Evolutionary conservation across 306 rosid species (phyloP).

Genomic region (Inga leiocalycina): DNA sequence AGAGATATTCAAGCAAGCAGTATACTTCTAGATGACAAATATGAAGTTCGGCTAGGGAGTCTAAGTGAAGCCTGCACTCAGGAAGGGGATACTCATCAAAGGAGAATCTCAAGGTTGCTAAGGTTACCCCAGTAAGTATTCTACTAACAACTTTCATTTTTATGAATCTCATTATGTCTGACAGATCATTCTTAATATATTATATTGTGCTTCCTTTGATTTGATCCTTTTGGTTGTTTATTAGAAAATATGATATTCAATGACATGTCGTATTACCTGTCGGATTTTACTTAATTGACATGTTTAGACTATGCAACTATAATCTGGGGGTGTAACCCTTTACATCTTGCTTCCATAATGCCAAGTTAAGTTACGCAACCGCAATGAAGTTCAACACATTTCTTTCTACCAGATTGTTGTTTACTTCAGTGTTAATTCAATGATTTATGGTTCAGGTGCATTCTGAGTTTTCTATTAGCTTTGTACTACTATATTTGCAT

Average conservation of each 20-base stretch:
- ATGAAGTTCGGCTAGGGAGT: conserved; percentile 95
- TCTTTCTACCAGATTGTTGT: not conserved
- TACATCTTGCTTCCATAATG: not conserved
- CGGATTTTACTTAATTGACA: not conserved
- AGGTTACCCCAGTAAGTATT: conserved; percentile 55
- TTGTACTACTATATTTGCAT: not conserved
- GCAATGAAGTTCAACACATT: not conserved
- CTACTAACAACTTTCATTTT: conserved; percentile 2
- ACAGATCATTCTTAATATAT: conserved; percentile 19
- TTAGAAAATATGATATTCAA: conserved; percentile 6
- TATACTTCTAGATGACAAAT: conserved; percentile 92
- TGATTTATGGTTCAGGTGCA: conserved; percentile 22
- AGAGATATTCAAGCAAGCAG: conserved; percentile 98
- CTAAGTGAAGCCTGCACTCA: conserved; percentile 73
- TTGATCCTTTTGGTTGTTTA: conserved; percentile 22
- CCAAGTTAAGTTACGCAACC: not conserved
- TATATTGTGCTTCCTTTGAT: conserved; percentile 21
- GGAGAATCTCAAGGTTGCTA: conserved; percentile 73
- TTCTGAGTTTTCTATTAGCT: conserved; percentile 11
- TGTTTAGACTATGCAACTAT: conserved; percentile 1
- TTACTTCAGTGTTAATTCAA: not conserved
- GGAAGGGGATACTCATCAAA: conserved; percentile 89
- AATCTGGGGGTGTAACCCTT: not conserved
- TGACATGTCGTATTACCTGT: not conserved
- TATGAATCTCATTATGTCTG: conserved; percentile 22